Evolutionary conservation across 75 land plant species (phyloP), one percentile per base, ranked within the genome.

Genomic region (Chamaecyparis obtusa): DNA sequence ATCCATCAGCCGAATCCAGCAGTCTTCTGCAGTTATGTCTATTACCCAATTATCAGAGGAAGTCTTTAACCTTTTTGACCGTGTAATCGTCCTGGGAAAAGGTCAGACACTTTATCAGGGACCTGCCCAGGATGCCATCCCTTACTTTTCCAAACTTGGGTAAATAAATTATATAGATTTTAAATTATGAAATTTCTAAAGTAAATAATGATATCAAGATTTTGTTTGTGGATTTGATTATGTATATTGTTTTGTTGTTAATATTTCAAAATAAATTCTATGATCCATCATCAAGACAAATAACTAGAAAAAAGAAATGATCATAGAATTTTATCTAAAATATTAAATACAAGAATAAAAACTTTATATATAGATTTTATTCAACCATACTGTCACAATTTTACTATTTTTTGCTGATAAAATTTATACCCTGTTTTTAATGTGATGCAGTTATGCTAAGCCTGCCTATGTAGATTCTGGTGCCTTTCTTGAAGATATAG

Each of bases 401-500:
- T 32, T 74, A 74, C 14, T 2, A 74, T 33, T 32, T 10, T 74
- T 32, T 0, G 15, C 2, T 33, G 36, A 14, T 74, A 8, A 33
- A 33, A 74, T 2, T 74, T 32, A 7, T 13, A 4, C 36, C 76
- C 76, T 74, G 35, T 33, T 74, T 74, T 33, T 87, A 32, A 30
- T 74, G 14, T 74, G 71, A 33, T 86, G 86, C 89, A 92, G 91
- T 64, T 92, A 90, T 57, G 54, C 71, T 30, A 92, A 88, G 87
- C 93, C 93, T 49, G 83, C 84, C 19, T 87, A 89, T 86, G 90
- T 89, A 30, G 92, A 92, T 87, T 86, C 89, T 35, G 83, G 88
- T 57, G 92, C 88, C 49, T 92, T 92, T 84, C 90, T 92, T 49
- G 92, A 92, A 83, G 93, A 92, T 54, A 85, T 92, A 78, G 86